A percentile compares a stretch with the other conserved stretches of the same genome.
These are phyloP conservation scores for Cryphonectria radicalis DNA, from an alignment of 2,329 filamentous ascomycete species.

Conservation along the genomic window DNA sequence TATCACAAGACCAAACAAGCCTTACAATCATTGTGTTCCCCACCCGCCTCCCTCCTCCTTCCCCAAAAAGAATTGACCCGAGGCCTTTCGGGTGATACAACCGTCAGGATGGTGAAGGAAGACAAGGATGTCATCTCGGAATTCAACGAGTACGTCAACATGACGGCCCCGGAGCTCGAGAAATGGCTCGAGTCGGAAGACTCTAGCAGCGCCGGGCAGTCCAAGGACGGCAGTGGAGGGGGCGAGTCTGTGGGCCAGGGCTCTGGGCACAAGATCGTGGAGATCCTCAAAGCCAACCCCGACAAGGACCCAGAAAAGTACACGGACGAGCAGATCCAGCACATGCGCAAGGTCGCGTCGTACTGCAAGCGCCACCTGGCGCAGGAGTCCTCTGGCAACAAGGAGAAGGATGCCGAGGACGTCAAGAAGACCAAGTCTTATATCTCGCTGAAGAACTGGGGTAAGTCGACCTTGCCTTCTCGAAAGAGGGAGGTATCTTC, in stretches of 20 bases:
- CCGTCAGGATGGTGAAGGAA: constrained; percentile 33
- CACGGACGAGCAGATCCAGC: constrained; percentile 56
- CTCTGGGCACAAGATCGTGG: constrained; percentile 65
- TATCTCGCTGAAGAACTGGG: constrained; percentile 64
- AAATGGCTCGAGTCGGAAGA: constrained; percentile 64
- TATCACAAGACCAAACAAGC: background rate
- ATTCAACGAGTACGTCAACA: constrained; percentile 70
- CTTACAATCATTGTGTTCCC: no score
- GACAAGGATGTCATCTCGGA: constrained; percentile 49
- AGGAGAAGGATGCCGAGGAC: constrained; percentile 52
- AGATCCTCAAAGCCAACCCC: constrained; percentile 66
- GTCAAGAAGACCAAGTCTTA: constrained; percentile 57
- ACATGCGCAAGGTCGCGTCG: constrained; percentile 66
- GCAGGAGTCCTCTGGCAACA: constrained; percentile 63
- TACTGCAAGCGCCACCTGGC: constrained; percentile 71
- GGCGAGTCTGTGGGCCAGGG: constrained; percentile 68
- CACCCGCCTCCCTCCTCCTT: no score
- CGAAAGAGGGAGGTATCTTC: background rate
- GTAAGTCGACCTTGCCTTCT: background rate
- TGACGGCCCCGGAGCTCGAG: constrained; percentile 63
- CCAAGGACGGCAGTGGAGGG: constrained; percentile 56
- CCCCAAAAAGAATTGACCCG: background rate
- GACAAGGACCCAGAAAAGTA: constrained; percentile 61
- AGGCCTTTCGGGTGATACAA: background rate
- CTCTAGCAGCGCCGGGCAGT: constrained; percentile 63